Evolutionary conservation across 768 basidiomycete species (phyloP), one percentile per base, ranked within the genome.

Genomic region (Mycena capillaripes): DNA sequence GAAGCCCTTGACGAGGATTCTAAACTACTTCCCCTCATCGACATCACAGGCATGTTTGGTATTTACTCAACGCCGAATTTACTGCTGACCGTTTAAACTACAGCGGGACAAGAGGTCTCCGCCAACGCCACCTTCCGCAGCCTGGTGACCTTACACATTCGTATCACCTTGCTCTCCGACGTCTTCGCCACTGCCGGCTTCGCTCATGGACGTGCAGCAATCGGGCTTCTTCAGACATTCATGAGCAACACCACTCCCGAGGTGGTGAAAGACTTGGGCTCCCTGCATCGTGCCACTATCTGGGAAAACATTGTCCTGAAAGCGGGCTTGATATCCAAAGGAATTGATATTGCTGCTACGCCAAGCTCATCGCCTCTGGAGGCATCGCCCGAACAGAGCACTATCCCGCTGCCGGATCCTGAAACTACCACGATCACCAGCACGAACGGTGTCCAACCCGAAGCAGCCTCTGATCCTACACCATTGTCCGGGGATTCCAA

Each of bases 261-360:
- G 71, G 88, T 95, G 30, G 82, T 99, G 29, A 81, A 83, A 5
- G 89, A 94, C 72, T 85, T 98, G 30, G 97, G 97, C 4, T 81
- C 88, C 53, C 83, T 98, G 8, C 96, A 98, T 79, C 90, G 95
- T 19, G 89, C 92, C 1, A 92, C 90, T 71, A 89, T 95, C 8
- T 95, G 95, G 93, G 95, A 97, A 82, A 96, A 95, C 75, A 93
- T 95, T 46, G 82, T 91, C 21, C 86, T 98, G 59, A 93, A 93
- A 75, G 84, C 86, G 21, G 89, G 88, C 29, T 81, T 92, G 46
- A 80, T 85, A 19, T 80, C 84, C 19, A 89, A 86, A 75, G 90
- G 90, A 44, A 90, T 91, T 50, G 85, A 88, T 61, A 76, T 89
- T 21, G 81, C 85, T 66, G 76, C 83, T 25, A 86, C 86, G 5